These are phyloP conservation scores for Isabelozyma heimii DNA, from an alignment of 805 yeast species.

Conservation along the genomic window DNA sequence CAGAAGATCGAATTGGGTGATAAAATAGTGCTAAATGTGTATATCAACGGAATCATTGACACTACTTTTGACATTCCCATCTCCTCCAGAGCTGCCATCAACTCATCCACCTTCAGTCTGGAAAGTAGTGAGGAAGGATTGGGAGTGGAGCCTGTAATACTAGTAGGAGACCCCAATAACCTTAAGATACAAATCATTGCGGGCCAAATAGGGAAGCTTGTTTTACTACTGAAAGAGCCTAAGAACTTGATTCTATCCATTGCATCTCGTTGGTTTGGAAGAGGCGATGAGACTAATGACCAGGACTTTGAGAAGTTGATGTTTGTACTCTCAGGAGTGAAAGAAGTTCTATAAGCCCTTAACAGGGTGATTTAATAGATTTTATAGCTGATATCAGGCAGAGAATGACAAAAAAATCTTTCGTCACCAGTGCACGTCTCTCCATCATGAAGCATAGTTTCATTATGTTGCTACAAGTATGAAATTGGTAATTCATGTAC, in stretches of 20 bases:
- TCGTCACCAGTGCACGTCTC: no score
- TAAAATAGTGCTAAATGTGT: conserved; percentile 35
- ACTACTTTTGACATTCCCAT: conserved; percentile 46
- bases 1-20: conserved; percentile 36
- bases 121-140: conserved; percentile 15
- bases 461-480: no score
- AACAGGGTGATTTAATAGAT: conserved; percentile 1
- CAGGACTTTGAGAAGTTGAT: conserved; percentile 47
- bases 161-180: conserved; percentile 48
- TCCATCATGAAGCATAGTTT: no score
- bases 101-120: conserved; percentile 10
- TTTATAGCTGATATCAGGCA: no score
- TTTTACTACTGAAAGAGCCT: conserved; percentile 25
- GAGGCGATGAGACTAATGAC: conserved; percentile 19
- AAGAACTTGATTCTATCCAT: conserved; percentile 43
- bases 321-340: conserved; percentile 36
- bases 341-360: conserved; percentile 3
- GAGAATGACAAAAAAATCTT: no score
- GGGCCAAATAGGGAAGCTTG: conserved; percentile 46
- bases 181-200: conserved; percentile 48
- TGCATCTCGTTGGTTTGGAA: conserved; percentile 48
- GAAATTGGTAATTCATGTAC: no score
- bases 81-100: conserved; percentile 18
- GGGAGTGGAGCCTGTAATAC: conserved; percentile 44
- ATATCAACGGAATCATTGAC: conserved; percentile 47